Evolutionary conservation across 306 rosid genomes (phyloP), one percentile per base, ranked within the genome.

Genomic region (Prunus mongolica): DNA sequence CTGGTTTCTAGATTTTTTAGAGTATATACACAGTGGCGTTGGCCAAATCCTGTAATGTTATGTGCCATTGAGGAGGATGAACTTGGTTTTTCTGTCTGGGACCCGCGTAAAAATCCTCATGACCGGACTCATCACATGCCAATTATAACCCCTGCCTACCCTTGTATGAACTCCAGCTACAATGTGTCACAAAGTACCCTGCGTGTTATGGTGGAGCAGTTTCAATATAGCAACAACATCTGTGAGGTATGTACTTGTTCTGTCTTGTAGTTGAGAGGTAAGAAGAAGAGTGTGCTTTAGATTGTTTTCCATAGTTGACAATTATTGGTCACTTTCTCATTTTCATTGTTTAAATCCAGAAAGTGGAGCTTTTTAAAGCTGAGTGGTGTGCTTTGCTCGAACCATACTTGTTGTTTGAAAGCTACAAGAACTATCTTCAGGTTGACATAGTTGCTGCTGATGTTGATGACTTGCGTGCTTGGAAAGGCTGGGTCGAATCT

Each of bases 401-500:
- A 80, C 85, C 92, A 2, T 93, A 91, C 83, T 50, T 67, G 62
- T 93, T 93, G 81, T 89, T 93, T 78, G 98, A 93, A 84, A 87
- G 88, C 25, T 93, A 93, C 75, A 91, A 87, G 84, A 93, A 93
- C 80, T 93, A 93, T 83, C 88, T 93, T 25, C 92, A 91, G 86
- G 96, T 93, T 68, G 93, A 93, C 65, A 91, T 93, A 69, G 64
- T 87, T 75, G 97, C 98, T 72, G 86, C 88, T 67, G 96, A 88
- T 65, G 76, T 84, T 65, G 93, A 89, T 69, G 97, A 93, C 68
- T 86, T 93, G 78, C 98, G 87, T 11, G 75, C 86, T 46, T 91
- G 97, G 98, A 93, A 89, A 80, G 97, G 98, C 69, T 93, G 98
- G 98, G 95, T 93, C 55, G 98, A 91, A 86, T 93, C 98, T 57